Evolutionary conservation across 345 rosid species (phyloP), one percentile per base, ranked within the genome.

Genomic region (Linum tenue): DNA sequence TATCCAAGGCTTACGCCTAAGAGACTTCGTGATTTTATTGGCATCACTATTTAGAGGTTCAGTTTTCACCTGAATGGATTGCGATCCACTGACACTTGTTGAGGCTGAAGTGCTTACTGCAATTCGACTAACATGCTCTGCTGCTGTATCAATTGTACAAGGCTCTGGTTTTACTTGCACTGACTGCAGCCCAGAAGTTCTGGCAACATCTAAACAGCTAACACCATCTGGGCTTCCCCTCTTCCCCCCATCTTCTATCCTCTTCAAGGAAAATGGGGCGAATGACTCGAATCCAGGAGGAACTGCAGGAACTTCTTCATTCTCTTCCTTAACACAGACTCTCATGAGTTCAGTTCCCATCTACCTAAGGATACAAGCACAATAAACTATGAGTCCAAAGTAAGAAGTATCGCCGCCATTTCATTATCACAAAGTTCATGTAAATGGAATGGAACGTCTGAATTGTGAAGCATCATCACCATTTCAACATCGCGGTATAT

Each of bases 271-370:
- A 70, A 91, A 86, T 60, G 96, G 78, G 55, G 94, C 80, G 79
- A 82, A 87, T 38, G 98, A 79, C 81, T 91, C 99, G 59, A 95
- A 95, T 37, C 99, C 99, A 60, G 98, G 99, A 14, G 99, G 99
- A 67, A 86, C 85, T 66, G 91, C 76, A 31, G 88, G 97, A 71
- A 91, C 66, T 9, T 91, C 97, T 38, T 89, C 98, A 62, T 77
- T 91, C 61, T 95, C 96, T 74, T 87, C 95, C 81, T 91, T 87
- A 62, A 81, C 77, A 75, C 83, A 76, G 64, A 86, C 80, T 78
- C 98, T 85, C 86, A 86, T 76, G 65, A 95, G 86, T 57, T 89
- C 95, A 56, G 97, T 95, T 67, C 89, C 97, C 98, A 95, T 95
- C 62, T 22, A 68, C 38, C 83, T 83, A 74, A 51, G 31, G 37